Percentiles rank a stretch among this genome's conserved stretches.
These are phyloP conservation scores for Trichoderma koningii DNA, from an alignment of 2,329 filamentous ascomycete species.

Conservation along the genomic window DNA sequence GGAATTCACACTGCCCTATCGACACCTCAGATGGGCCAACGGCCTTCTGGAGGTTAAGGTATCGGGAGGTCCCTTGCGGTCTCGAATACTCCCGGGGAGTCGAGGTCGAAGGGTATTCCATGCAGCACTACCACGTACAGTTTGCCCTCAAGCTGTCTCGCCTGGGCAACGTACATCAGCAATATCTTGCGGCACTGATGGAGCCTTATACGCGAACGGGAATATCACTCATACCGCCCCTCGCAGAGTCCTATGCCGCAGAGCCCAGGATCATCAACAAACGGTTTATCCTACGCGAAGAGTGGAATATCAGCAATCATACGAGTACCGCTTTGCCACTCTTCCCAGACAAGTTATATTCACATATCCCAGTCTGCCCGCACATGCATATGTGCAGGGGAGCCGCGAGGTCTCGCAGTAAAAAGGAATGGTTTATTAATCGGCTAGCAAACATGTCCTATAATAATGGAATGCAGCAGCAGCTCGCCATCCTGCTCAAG, in stretches of 20 bases:
- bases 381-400: neutral
- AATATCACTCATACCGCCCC: neutral
- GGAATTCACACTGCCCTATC: no score
- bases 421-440: neutral
- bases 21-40: neutral
- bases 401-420: neutral
- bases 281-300: neutral
- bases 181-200: neutral
- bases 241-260: neutral
- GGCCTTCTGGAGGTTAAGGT: no score
- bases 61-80: neutral
- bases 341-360: neutral
- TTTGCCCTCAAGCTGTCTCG: neutral
- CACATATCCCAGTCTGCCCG: neutral
- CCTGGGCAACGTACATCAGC: neutral
- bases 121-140: neutral
- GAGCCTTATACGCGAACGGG: neutral
- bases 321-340: neutral
- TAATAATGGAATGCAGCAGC: neutral
- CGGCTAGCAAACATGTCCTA: neutral
- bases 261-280: neutral
- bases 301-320: neutral
- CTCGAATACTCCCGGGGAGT: neutral
- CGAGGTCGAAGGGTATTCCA: neutral
- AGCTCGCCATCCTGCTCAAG: neutral